Evolutionary conservation across 1,284 basidiomycete species (phyloP), one percentile per base, ranked within the genome.

Genomic region (Ustilago vetiveriae): DNA sequence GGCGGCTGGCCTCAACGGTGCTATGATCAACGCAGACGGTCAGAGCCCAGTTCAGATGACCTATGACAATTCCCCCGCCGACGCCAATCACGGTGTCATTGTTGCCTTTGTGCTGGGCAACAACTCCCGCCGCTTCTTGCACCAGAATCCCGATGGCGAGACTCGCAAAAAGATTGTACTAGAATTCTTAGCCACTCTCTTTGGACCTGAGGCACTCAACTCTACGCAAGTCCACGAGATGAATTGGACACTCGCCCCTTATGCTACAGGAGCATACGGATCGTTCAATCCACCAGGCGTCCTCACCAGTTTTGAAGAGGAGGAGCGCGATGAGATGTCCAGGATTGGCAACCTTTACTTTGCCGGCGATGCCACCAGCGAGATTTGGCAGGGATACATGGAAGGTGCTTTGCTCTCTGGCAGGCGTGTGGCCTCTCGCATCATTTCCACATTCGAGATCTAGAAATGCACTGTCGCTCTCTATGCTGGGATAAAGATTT

Each of bases 321-420:
- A 52, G 13, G 48, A 62, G n/a, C 45, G 58, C 13, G 52, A 55
- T 14, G 56, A 60, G 24, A 57, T 63, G 58, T 56, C 49, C 30
- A 47, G 50, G 32, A 47, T 68, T 16, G 58, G 54, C 29, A 62
- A 57, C 17, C 48, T 68, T 7, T 54, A 53, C 46, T 68, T 68
- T 52, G 65, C 58, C 0, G 65, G 65, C 23, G 65, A 68, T 29
- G 65, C 65, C 7, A 62, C 58, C 3, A 57, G 58, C n/a, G 49
- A 68, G 49, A 58, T 62, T 24, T 68, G 65, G 65, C 57, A 60
- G 26, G 65, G 65, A 10, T 68, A 68, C 48, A 68, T 68, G 65
- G 65, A 68, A 32, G 65, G 65, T 14, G 65, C 65, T 35, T 10
- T 68, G 45, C 58, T 56, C 26, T 68, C 65, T 4, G 58, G 58